Conservation (phyloP, 2,329 filamentous ascomycete genomes). For the Claviceps sorghi region DNA sequence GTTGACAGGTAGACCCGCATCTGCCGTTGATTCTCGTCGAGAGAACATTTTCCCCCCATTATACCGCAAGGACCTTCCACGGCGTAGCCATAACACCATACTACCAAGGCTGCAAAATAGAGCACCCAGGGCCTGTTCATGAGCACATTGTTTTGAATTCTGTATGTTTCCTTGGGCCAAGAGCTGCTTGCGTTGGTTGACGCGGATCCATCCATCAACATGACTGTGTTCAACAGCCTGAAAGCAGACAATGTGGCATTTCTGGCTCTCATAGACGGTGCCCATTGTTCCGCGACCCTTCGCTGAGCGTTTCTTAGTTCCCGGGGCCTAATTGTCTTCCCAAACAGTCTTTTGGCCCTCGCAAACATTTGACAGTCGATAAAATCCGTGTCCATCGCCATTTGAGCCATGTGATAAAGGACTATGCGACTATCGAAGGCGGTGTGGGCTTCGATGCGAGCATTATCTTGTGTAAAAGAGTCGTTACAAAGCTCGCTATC, state of each 20-base stretch:
- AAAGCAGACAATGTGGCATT: conserved; percentile 89
- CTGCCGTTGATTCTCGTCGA: conserved; percentile 53
- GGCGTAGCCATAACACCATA: conserved; percentile 91
- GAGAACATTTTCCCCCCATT: conserved; percentile 36
- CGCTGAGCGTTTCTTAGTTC: conserved; percentile 69
- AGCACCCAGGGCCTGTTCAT: conserved; percentile 90
- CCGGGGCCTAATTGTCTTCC: conserved; percentile 66
- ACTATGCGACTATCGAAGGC: conserved; percentile 82
- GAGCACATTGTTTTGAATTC: conserved; percentile 73
- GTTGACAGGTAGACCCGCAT: conserved; percentile 67
- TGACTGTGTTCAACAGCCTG: conserved; percentile 73
- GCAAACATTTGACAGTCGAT: conserved; percentile 97
- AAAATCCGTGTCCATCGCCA: conserved; percentile 95
- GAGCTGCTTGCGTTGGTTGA: conserved; percentile 27
- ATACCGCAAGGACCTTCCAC: conserved; percentile 61
- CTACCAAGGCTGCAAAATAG: conserved; percentile 73
- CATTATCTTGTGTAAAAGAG: conserved; percentile 31
- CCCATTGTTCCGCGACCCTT: conserved; percentile 81
- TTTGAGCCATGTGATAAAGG: conserved; percentile 84
- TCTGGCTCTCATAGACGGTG: conserved; percentile 70
- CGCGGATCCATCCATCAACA: conserved; percentile 39
- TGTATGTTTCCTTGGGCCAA: conserved; percentile 35
- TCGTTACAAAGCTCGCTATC: too few relatives aligned
- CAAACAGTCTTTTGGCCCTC: conserved; percentile 69
- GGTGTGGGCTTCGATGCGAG: conserved; percentile 45